These are phyloP conservation scores for Salicornia ramosissima DNA, from an alignment of 148 eudicot species.

Conservation along the genomic window DNA sequence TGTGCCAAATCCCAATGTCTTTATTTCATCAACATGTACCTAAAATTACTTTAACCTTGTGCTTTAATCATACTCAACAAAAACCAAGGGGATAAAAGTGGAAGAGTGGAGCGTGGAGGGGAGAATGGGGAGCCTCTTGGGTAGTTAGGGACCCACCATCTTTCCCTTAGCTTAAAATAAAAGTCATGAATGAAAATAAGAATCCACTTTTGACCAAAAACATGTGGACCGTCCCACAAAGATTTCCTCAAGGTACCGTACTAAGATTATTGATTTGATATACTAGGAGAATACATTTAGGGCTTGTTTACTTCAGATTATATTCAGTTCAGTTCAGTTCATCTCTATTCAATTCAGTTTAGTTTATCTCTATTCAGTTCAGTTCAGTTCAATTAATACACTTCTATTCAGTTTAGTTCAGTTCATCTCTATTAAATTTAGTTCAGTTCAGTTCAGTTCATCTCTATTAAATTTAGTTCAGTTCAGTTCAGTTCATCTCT, in stretches of 20 bases:
- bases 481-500: too few relatives aligned
- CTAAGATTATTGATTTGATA: conserved; percentile 23
- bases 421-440: too few relatives aligned
- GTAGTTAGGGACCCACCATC: conserved; percentile 21
- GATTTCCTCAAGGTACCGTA: conserved; percentile 19
- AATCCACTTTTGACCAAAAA: conserved; percentile 15
- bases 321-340: too few relatives aligned
- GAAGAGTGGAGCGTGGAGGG: too few relatives aligned
- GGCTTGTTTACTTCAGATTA: too few relatives aligned
- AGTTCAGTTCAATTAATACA: too few relatives aligned
- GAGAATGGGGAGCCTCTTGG: neutral
- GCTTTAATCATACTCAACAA: conserved; percentile 14
- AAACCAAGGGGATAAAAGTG: neutral
- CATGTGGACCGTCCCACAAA: neutral
- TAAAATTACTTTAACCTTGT: conserved; percentile 6
- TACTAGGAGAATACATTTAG: neutral
- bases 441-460: too few relatives aligned
- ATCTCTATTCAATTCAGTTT: too few relatives aligned
- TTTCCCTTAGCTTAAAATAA: neutral
- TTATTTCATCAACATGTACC: conserved; percentile 23
- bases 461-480: too few relatives aligned
- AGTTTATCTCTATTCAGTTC: too few relatives aligned
- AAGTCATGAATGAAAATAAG: neutral
- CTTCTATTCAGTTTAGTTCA: too few relatives aligned
- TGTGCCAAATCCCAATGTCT: conserved; percentile 30